Evolutionary conservation across 2,329 filamentous ascomycete genomes (phyloP).

Genomic region (Ophiostoma ulmi): DNA sequence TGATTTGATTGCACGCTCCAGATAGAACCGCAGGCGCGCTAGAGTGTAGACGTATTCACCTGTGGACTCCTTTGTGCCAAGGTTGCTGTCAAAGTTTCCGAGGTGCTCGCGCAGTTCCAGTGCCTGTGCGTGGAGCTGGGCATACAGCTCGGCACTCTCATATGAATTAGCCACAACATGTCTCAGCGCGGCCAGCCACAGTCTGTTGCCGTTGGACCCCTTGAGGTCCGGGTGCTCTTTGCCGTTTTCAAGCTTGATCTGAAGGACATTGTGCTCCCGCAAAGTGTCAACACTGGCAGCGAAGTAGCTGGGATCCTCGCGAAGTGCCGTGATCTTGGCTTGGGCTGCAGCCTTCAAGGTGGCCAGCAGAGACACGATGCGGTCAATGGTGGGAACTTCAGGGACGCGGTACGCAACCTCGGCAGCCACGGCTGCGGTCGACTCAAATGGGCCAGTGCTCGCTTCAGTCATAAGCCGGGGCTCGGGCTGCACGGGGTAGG

Average conservation of each 20-base stretch:
- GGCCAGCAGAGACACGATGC: conserved; percentile 18
- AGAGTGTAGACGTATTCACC: background rate
- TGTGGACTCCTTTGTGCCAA: background rate
- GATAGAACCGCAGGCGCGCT: background rate
- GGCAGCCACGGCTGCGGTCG: conserved; percentile 36
- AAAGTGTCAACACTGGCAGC: conserved; percentile 32
- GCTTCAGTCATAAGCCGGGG: conserved; percentile 34
- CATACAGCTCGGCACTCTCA: background rate
- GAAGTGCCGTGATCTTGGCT: conserved; percentile 51
- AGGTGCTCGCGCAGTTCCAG: background rate
- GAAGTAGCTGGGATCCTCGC: conserved; percentile 58
- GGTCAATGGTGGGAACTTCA: background rate
- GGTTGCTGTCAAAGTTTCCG: background rate
- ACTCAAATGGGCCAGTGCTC: conserved; percentile 35
- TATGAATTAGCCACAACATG: background rate
- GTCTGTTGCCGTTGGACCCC: conserved; percentile 38
- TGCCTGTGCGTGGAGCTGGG: background rate
- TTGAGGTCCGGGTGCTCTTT: conserved; percentile 31
- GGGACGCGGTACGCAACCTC: conserved; percentile 14
- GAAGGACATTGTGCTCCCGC: conserved; percentile 40
- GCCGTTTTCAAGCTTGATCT: background rate
- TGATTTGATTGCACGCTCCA: background rate
- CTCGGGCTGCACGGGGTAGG: conserved; percentile 37
- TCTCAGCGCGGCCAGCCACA: background rate
- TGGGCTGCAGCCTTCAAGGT: conserved; percentile 41